Conservation (phyloP, 2,329 filamentous ascomycete species). For the Mariannaea elegans region DNA sequence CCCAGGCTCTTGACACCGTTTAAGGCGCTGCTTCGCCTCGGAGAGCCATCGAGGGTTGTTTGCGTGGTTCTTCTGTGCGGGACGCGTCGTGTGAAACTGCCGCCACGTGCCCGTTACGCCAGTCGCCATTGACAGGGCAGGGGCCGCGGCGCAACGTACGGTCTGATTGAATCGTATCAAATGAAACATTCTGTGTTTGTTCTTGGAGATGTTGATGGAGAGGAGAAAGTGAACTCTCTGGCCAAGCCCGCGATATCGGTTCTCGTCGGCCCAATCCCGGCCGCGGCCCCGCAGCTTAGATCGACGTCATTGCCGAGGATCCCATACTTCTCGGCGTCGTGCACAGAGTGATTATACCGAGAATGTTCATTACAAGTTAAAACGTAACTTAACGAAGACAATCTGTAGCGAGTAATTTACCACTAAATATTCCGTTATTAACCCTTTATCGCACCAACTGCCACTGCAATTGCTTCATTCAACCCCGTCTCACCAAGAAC, state of each 20-base stretch:
- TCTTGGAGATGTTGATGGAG: not conserved
- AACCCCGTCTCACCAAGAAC: slow-evolving; percentile 34
- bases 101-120: not conserved
- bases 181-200: not conserved
- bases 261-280: slow-evolving; percentile 19
- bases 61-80: slow-evolving; percentile 14
- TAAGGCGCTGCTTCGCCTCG: slow-evolving; percentile 16
- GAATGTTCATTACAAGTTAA: no score
- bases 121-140: not conserved
- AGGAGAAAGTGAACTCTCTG: not conserved
- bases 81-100: slow-evolving; percentile 11
- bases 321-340: not conserved
- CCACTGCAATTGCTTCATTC: slow-evolving; percentile 23
- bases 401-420: no score
- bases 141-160: not conserved
- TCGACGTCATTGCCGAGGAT: slow-evolving; percentile 25
- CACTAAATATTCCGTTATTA: no score
- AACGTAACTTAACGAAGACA: no score
- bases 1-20: not conserved
- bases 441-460: not conserved
- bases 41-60: slow-evolving; percentile 21
- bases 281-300: not conserved
- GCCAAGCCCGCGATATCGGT: slow-evolving; percentile 6
- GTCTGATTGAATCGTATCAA: not conserved
- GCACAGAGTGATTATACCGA: no score